Conservation (phyloP, 495 filamentous ascomycete species). For the Penicillium pancosmium region DNA sequence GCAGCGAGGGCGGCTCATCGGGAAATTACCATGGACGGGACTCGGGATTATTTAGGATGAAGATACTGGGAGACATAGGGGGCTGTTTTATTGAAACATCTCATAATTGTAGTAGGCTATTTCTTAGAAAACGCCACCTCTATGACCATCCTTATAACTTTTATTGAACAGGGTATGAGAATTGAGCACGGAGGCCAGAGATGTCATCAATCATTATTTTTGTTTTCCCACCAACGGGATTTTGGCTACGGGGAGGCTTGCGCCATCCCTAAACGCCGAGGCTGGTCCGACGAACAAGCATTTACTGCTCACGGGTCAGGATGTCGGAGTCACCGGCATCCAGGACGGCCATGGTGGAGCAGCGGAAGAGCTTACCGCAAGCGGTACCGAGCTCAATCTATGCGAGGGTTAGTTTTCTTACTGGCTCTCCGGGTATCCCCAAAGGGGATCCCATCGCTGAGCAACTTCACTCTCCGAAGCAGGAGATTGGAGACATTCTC, state of each 20-base stretch:
- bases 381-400: slow-evolving; percentile 98
- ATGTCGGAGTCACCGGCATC: slow-evolving; percentile 99
- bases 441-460: slow-evolving; percentile 45
- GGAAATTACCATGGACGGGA: neutral
- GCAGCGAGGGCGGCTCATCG: neutral
- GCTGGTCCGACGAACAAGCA: slow-evolving; percentile 5
- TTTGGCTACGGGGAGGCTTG: slow-evolving; percentile 3
- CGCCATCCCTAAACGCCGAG: slow-evolving; percentile 2
- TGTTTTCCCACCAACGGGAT: slow-evolving; percentile 1
- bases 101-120: slow-evolving; percentile 14
- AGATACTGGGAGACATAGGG: slow-evolving; percentile 6
- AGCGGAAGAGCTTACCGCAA: slow-evolving; percentile 81
- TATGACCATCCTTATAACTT: slow-evolving; percentile 3
- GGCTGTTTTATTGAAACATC: slow-evolving; percentile 7
- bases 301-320: slow-evolving; percentile 48
- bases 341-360: slow-evolving; percentile 92
- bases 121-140: slow-evolving; percentile 14
- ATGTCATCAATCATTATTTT: slow-evolving; percentile 20
- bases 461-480: slow-evolving; percentile 66
- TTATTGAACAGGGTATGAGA: slow-evolving; percentile 8
- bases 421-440: slow-evolving; percentile 31
- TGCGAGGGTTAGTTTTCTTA: slow-evolving; percentile 27
- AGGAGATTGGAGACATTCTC: slow-evolving; percentile 6
- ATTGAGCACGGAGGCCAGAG: slow-evolving; percentile 8
- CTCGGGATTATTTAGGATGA: neutral